A percentile compares a stretch with the other conserved stretches of the same genome.
Conservation (phyloP, 148 eudicot genomes). For the Arbutus unedo region DNA sequence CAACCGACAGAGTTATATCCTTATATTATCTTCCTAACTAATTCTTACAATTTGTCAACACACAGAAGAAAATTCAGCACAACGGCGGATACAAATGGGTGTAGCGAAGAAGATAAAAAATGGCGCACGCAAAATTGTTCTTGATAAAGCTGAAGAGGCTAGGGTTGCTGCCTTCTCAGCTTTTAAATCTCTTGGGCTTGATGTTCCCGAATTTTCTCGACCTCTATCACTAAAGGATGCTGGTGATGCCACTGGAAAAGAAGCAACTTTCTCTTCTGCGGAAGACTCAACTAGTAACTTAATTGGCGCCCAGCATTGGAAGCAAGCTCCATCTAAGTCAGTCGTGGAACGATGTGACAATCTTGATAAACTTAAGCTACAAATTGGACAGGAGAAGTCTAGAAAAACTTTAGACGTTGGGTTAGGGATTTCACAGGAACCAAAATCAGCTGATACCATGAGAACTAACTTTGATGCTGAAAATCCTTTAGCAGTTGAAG, state of each 20-base stretch:
- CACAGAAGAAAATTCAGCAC: slow-evolving; percentile 48
- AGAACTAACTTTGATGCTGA: slow-evolving; percentile 18
- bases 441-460: slow-evolving; percentile 25
- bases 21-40: slow-evolving; percentile 6
- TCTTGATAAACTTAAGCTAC: slow-evolving; percentile 21
- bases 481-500: slow-evolving; percentile 23
- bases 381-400: slow-evolving; percentile 33
- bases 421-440: slow-evolving; percentile 27
- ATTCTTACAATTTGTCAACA: slow-evolving; percentile 5
- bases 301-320: slow-evolving; percentile 30
- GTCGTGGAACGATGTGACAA: slow-evolving; percentile 17
- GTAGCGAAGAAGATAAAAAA: slow-evolving; percentile 92
- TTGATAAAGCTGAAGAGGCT: slow-evolving; percentile 99
- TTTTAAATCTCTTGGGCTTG: slow-evolving; percentile 88
- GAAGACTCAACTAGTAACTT: slow-evolving; percentile 44
- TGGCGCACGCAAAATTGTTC: slow-evolving; percentile 89
- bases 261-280: slow-evolving; percentile 44
- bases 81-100: slow-evolving; percentile 75
- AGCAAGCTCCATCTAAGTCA: slow-evolving; percentile 23
- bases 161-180: slow-evolving; percentile 91
- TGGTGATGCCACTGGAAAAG: slow-evolving; percentile 31
- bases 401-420: slow-evolving; percentile 26
- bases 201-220: slow-evolving; percentile 61
- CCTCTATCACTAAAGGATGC: slow-evolving; percentile 37
- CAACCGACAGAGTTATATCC: background rate